phyloP scores from a whole-genome alignment of 176 grass and related monocot species.

The Oryza longistaminata region DNA sequence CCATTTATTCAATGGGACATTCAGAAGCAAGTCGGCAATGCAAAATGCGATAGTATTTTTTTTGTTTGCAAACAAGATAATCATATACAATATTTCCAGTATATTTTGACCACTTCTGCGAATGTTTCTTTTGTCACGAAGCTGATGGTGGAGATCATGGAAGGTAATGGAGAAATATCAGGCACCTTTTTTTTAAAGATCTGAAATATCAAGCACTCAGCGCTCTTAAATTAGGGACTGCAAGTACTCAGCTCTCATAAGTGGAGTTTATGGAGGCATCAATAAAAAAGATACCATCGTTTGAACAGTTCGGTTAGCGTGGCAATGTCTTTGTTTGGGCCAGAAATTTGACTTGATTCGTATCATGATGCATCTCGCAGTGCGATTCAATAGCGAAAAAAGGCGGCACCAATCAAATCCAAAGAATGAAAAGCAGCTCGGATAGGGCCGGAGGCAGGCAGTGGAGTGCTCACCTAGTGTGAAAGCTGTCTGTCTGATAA shows the following conservation, averaged over 20 bases:
- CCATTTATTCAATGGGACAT: background rate
- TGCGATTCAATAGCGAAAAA: background rate
- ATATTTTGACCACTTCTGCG: background rate
- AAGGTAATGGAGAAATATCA: background rate
- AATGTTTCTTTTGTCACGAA: slow-evolving; percentile 13
- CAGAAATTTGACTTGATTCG: slow-evolving; percentile 8
- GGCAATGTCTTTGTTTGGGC: slow-evolving; percentile 2
- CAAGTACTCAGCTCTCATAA: slow-evolving; percentile 3
- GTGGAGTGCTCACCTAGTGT: slow-evolving; percentile 39
- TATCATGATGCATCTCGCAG: slow-evolving; percentile 24
- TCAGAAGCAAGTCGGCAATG: background rate
- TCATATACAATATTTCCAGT: background rate
- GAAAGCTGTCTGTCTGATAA: slow-evolving; percentile 13
- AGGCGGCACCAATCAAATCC: slow-evolving; percentile 1
- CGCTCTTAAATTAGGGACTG: background rate
- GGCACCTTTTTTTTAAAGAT: background rate
- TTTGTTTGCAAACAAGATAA: background rate
- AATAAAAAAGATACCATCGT: background rate
- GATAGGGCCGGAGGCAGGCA: slow-evolving; percentile 13
- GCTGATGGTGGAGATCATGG: background rate
- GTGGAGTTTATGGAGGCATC: slow-evolving; percentile 4
- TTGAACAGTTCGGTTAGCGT: slow-evolving; percentile 16
- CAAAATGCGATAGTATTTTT: background rate
- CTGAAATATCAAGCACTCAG: background rate
- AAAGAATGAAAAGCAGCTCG: slow-evolving; percentile 10